Percentiles rank a stretch among this genome's conserved stretches.
phyloP scores from a whole-genome alignment of 768 basidiomycete genomes.

The Amanita subjunquillea region DNA sequence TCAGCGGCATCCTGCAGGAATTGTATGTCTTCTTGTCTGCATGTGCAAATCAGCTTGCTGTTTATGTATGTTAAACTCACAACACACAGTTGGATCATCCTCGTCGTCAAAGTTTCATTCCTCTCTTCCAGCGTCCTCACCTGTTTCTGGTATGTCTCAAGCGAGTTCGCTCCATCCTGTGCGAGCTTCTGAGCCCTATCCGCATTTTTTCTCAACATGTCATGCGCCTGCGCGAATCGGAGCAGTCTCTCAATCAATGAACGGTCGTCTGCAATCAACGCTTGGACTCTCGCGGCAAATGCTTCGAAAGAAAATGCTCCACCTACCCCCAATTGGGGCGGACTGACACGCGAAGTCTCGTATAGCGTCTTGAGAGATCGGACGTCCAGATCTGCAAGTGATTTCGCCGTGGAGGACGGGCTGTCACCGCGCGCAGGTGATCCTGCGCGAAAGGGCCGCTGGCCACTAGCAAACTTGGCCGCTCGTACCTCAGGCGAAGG shows the following conservation, averaged over 20 bases:
- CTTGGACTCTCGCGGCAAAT: conserved; percentile 69
- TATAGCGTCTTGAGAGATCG: conserved; percentile 80
- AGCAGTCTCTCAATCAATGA: conserved; percentile 76
- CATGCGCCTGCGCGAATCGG: conserved; percentile 82
- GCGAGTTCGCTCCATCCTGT: conserved; percentile 64
- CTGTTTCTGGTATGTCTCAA: conserved; percentile 90
- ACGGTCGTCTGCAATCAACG: conserved; percentile 75
- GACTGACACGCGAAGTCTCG: conserved; percentile 22
- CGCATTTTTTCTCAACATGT: conserved; percentile 85
- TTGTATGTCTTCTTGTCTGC: conserved; percentile 58
- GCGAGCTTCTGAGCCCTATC: conserved; percentile 87
- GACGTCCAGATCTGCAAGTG: conserved; percentile 78
- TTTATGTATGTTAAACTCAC: neutral
- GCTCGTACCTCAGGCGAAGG: conserved; percentile 81
- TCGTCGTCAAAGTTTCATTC: conserved; percentile 39
- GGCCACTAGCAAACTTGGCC: conserved; percentile 38
- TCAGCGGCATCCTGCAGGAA: conserved; percentile 55
- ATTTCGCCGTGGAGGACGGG: conserved; percentile 20
- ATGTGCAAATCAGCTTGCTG: neutral
- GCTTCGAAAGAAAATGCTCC: conserved; percentile 64
- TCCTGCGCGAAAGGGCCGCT: conserved; percentile 38
- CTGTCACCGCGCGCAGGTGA: conserved; percentile 27
- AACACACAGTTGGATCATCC: conserved; percentile 49
- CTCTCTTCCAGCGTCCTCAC: conserved; percentile 73
- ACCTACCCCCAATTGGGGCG: conserved; percentile 12